These are phyloP conservation scores for Cylindricascospora bacillispora DNA, from an alignment of 1,139 yeast species.

Conservation along the genomic window DNA sequence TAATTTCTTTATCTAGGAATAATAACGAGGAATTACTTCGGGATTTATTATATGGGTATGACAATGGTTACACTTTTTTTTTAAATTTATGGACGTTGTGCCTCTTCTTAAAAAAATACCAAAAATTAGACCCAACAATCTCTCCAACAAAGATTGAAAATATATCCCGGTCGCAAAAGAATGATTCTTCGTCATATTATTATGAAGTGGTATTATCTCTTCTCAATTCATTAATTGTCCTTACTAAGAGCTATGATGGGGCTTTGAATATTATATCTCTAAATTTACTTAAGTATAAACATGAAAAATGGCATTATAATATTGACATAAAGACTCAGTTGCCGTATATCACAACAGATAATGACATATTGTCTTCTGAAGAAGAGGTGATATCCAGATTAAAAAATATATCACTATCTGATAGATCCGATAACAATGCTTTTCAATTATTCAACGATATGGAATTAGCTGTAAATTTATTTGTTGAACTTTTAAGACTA, in stretches of 20 bases:
- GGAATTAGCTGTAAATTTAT: conserved; percentile 38
- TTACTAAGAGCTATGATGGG: conserved; percentile 28
- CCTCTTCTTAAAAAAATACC: conserved; percentile 34
- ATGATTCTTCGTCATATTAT: conserved; percentile 9
- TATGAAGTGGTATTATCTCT: conserved; percentile 36
- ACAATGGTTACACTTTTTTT: conserved; percentile 21
- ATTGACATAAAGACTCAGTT: conserved; percentile 37
- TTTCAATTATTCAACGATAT: conserved; percentile 32
- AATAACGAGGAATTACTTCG: conserved; percentile 32
- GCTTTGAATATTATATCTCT: conserved; percentile 30
- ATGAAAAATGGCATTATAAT: conserved; percentile 38
- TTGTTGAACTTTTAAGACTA: conserved; percentile 37
- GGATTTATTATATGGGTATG: conserved; percentile 28
- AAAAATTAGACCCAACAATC: conserved; percentile 25
- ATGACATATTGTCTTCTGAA: conserved; percentile 14
- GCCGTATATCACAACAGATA: conserved; percentile 33
- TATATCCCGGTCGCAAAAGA: not conserved
- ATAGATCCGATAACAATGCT: conserved; percentile 1
- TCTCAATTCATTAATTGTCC: conserved; percentile 36
- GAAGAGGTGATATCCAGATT: conserved; percentile 1
- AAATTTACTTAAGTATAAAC: conserved; percentile 34
- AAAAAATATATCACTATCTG: conserved; percentile 1
- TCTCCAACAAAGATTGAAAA: not conserved
- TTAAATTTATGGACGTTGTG: conserved; percentile 53
- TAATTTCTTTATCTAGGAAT: conserved; percentile 48